Evolutionary conservation across 1,284 basidiomycete species (phyloP), one percentile per base, ranked within the genome.

Genomic region (Wolfiporia cocos): DNA sequence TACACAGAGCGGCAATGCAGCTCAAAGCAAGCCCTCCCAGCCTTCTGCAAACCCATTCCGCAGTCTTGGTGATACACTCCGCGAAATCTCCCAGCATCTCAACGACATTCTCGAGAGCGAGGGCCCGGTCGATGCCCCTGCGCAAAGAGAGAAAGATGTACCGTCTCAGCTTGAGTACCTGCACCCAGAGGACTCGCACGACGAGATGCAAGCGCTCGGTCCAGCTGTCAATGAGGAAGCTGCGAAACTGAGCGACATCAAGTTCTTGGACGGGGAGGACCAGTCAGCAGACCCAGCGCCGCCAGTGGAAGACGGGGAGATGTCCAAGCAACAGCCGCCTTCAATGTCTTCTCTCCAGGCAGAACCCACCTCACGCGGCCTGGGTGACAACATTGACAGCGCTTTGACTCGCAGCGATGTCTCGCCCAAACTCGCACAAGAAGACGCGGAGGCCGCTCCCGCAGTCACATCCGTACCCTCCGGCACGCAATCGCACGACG

Each of bases 181-280:
- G n/a, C 78, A 76, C 17, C 80, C 87, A 6, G 78, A 81, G 23
- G 82, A 89, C 48, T 68, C 68, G 11, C 81, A 82, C 43, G 72
- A 85, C 36, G 81, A 88, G 39, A 85, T 89, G 75, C 92, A 98
- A 62, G 92, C 93, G 1, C 75, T 98, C 10, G 95, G 93, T 4
- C 81, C 89, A 1, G 87, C 93, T 1, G 78, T 77, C 10, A 81
- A 88, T 35, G 90, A 94, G 51, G 81, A 93, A 58, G 78, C 81
- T 26, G 83, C 88, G 26, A 90, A 86, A 56, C 70, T 97, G 37
- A 78, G 83, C 49, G 83, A 93, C 37, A 76, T 96, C 22, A 83
- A 78, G 34, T 71, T 95, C 48, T 61, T 80, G 17, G 88, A 91
- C 47, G 79, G 83, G 15, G 69, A 71, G 15, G 57, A 61, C 29